A percentile compares a stretch with the other conserved stretches of the same genome.
Conservation (phyloP, 163 green algal species). For the Chloromonas sp. region DNA sequence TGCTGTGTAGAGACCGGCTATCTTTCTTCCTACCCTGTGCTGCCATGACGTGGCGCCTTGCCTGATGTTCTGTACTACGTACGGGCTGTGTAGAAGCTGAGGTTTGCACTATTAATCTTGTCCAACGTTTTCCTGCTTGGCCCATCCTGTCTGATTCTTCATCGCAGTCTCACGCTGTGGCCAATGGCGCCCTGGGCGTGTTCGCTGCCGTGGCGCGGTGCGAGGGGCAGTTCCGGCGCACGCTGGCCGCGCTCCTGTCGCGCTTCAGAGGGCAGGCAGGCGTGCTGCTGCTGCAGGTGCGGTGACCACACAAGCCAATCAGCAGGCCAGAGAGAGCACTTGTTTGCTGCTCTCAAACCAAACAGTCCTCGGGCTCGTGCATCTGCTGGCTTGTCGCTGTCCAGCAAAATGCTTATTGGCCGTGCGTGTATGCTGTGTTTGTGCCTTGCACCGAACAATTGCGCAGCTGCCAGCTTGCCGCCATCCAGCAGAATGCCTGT, state of each 20-base stretch:
- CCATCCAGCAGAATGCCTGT: not conserved
- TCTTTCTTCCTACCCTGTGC: no score
- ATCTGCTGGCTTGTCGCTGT: no score
- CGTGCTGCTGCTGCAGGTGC: constrained; percentile 9
- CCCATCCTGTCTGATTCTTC: no score
- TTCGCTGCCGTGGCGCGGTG: constrained; percentile 61
- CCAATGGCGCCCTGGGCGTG: constrained; percentile 47
- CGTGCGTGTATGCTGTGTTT: not conserved
- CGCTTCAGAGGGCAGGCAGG: constrained; percentile 53
- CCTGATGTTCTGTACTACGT: not conserved
- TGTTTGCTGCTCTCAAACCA: no score
- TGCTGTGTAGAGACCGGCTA: no score
- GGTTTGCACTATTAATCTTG: no score
- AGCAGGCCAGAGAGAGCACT: not conserved
- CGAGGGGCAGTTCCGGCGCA: constrained; percentile 45
- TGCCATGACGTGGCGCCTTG: not conserved
- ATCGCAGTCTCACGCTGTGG: constrained; percentile 25
- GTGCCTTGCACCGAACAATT: no score
- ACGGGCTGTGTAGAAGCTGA: no score
- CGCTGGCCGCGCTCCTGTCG: constrained; percentile 38
- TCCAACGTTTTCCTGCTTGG: no score
- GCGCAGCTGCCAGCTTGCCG: no score
- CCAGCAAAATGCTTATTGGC: not conserved
- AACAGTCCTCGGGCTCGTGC: no score
- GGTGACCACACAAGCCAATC: no score